Conservation (phyloP, 768 basidiomycete species). For the Tylopilus subfusipes region DNA sequence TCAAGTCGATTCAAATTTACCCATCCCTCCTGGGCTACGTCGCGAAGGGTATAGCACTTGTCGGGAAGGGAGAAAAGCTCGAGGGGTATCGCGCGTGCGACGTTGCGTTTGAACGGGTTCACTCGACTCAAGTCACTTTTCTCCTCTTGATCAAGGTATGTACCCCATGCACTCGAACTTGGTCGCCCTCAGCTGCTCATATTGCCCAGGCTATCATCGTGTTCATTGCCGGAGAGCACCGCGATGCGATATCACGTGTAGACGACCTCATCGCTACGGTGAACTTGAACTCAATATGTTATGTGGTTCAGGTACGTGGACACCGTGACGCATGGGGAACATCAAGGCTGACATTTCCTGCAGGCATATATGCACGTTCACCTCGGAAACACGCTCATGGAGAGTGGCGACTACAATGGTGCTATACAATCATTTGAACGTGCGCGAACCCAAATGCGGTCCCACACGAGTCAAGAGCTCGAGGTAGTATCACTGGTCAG, state of each 20-base stretch:
- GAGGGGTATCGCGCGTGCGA: neutral
- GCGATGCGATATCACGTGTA: neutral
- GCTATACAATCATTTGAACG: neutral
- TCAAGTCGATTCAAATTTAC: neutral
- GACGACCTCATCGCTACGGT: neutral
- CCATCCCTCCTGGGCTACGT: neutral
- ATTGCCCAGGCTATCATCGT: neutral
- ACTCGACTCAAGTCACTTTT: neutral
- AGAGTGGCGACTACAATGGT: neutral
- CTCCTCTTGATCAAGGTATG: neutral
- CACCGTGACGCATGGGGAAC: too few relatives aligned
- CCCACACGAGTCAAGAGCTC: neutral
- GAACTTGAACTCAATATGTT: neutral
- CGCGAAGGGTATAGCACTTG: neutral
- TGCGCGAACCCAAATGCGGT: neutral
- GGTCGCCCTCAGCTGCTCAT: too few relatives aligned
- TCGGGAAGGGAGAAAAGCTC: neutral
- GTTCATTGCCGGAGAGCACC: neutral
- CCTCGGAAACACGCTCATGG: neutral
- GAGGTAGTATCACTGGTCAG: neutral
- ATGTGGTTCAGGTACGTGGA: neutral
- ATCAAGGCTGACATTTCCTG: neutral
- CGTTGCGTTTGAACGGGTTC: neutral
- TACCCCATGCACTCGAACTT: too few relatives aligned
- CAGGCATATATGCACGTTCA: neutral